A percentile compares a stretch with the other conserved stretches of the same genome.
These are phyloP conservation scores for Chaetomium sp. DNA, from an alignment of 2,329 filamentous ascomycete species.

Conservation along the genomic window DNA sequence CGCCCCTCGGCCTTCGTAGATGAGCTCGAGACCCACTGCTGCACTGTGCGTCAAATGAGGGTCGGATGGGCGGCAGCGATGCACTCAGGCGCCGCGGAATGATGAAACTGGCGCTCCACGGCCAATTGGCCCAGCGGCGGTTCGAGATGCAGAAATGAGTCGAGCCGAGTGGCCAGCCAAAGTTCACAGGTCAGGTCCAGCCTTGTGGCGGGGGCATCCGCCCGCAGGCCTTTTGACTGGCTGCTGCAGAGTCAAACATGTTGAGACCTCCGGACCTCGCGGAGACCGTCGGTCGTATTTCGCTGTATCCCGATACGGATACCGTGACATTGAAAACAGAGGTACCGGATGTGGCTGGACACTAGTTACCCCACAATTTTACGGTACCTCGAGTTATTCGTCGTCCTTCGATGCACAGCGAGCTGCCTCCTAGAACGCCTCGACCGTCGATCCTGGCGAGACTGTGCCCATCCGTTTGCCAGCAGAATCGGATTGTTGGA, in stretches of 20 bases:
- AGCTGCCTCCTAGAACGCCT: background rate
- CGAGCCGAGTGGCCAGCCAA: constrained; percentile 33
- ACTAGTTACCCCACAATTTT: background rate
- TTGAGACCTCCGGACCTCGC: background rate
- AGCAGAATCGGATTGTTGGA: background rate
- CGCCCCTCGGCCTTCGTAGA: background rate
- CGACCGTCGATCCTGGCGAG: no score
- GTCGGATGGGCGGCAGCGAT: constrained; percentile 24
- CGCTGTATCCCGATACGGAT: background rate
- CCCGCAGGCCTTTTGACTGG: constrained; percentile 8
- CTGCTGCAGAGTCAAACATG: background rate
- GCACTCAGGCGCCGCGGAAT: constrained; percentile 23
- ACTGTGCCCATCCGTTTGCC: background rate
- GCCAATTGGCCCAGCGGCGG: constrained; percentile 31
- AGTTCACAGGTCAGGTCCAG: constrained; percentile 26
- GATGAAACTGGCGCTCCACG: constrained; percentile 33
- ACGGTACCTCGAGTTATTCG: no score
- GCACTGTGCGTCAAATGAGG: constrained; percentile 2
- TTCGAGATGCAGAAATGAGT: constrained; percentile 34
- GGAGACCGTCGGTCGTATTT: background rate
- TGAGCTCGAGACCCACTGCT: background rate
- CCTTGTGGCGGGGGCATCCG: constrained; percentile 33
- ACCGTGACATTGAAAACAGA: background rate
- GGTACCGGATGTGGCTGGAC: background rate
- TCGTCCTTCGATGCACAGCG: background rate